A percentile compares a stretch with the other conserved stretches of the same genome.
Conservation (phyloP, 306 rosid species). For the Prunus armeniaca region DNA sequence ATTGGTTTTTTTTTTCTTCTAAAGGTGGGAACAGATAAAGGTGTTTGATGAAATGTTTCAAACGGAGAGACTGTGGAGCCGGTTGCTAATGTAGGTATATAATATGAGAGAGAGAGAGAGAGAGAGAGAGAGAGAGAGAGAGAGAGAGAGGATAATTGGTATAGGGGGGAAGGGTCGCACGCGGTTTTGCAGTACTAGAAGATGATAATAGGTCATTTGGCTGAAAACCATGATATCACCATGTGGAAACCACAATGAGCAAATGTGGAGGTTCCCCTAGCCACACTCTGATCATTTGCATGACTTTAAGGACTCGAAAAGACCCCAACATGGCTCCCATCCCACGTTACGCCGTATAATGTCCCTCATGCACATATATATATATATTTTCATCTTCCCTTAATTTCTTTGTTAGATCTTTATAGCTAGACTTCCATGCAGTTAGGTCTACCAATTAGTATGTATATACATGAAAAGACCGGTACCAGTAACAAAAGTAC, state of each 20-base stretch:
- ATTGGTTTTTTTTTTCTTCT: not conserved
- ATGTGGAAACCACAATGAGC: conserved; percentile 1
- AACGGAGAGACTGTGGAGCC: not conserved
- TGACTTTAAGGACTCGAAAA: not conserved
- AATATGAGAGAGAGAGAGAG: not conserved
- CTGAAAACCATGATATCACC: not conserved
- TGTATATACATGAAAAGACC: not conserved
- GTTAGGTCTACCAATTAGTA: not conserved
- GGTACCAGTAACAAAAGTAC: not conserved
- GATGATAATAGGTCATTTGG: not conserved
- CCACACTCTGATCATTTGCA: not conserved
- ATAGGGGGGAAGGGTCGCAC: not conserved
- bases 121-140: not conserved
- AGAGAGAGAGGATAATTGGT: too few relatives aligned
- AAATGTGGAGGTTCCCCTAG: not conserved
- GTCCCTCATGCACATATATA: not conserved
- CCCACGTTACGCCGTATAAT: conserved; percentile 5
- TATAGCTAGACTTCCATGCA: not conserved
- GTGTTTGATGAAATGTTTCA: not conserved
- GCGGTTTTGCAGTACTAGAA: conserved; percentile 2
- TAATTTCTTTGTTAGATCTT: not conserved
- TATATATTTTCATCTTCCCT: not conserved
- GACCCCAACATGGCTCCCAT: conserved; percentile 10
- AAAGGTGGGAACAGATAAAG: too few relatives aligned
- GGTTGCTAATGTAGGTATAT: not conserved